Evolutionary conservation across 495 filamentous ascomycete species (phyloP).

Genomic region (Tuber indicum): DNA sequence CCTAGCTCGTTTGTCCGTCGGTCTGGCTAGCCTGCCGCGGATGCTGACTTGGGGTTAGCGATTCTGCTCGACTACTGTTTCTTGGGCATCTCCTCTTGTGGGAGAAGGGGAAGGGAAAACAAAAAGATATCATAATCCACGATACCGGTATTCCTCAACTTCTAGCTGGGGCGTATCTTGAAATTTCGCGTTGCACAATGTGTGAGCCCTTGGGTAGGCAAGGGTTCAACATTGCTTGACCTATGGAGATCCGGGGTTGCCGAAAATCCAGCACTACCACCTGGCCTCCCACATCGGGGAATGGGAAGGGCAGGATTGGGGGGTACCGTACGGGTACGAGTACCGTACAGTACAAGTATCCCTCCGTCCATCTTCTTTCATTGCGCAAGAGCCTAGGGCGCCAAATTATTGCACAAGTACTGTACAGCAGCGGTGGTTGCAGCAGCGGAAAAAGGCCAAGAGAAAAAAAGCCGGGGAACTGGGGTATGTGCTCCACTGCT

Average conservation of each 20-base stretch:
- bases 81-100: not conserved
- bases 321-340: no score
- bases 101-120: no score
- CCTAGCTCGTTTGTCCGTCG: not conserved
- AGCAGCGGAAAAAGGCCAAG: not conserved
- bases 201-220: not conserved
- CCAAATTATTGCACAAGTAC: not conserved
- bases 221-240: not conserved
- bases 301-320: not conserved
- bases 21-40: not conserved
- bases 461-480: not conserved
- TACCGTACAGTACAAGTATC: no score
- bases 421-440: not conserved
- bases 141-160: not conserved
- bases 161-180: not conserved
- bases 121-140: not conserved
- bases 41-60: not conserved
- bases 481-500: not conserved
- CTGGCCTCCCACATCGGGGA: not conserved
- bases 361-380: not conserved
- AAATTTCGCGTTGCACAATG: not conserved
- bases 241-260: conserved; percentile 1
- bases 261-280: not conserved
- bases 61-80: not conserved
- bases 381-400: not conserved